Evolutionary conservation across 148 eudicot species (phyloP).

Genomic region (Agrostemma githago): DNA sequence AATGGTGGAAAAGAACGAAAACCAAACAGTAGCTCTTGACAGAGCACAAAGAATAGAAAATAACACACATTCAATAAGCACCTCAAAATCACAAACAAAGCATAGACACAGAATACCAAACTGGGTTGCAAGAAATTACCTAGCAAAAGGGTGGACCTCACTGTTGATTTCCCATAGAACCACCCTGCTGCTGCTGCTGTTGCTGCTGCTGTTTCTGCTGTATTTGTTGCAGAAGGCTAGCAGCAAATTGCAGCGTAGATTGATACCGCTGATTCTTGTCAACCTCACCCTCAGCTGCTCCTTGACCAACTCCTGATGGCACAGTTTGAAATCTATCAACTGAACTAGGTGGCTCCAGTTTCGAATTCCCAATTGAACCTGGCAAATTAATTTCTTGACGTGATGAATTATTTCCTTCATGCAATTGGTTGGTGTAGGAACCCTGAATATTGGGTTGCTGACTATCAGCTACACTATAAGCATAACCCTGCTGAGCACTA

Average conservation of each 20-base stretch:
- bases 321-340: slow-evolving; percentile 41
- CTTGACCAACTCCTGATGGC: slow-evolving; percentile 41
- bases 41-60: not conserved
- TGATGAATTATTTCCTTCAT: slow-evolving; percentile 28
- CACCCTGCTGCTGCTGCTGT: slow-evolving; percentile 29
- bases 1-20: not conserved
- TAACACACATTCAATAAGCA: not conserved
- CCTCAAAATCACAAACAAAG: not conserved
- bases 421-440: slow-evolving; percentile 38
- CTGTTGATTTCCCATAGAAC: slow-evolving; percentile 51
- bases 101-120: slow-evolving; percentile 1
- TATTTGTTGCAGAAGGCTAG: slow-evolving; percentile 73
- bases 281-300: slow-evolving; percentile 47
- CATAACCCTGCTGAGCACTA: slow-evolving; percentile 39
- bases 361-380: slow-evolving; percentile 29
- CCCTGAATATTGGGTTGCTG: slow-evolving; percentile 39
- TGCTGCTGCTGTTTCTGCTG: slow-evolving; percentile 56
- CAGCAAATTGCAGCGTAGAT: slow-evolving; percentile 83
- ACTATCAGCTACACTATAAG: slow-evolving; percentile 35
- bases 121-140: slow-evolving; percentile 38
- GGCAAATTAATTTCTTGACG: slow-evolving; percentile 32
- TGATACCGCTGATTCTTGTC: slow-evolving; percentile 86
- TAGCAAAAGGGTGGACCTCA: slow-evolving; percentile 16
- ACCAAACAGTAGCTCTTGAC: not conserved
- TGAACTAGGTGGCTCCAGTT: slow-evolving; percentile 32